phyloP scores from a whole-genome alignment of 768 basidiomycete genomes.

The Amyloporia xantha region DNA sequence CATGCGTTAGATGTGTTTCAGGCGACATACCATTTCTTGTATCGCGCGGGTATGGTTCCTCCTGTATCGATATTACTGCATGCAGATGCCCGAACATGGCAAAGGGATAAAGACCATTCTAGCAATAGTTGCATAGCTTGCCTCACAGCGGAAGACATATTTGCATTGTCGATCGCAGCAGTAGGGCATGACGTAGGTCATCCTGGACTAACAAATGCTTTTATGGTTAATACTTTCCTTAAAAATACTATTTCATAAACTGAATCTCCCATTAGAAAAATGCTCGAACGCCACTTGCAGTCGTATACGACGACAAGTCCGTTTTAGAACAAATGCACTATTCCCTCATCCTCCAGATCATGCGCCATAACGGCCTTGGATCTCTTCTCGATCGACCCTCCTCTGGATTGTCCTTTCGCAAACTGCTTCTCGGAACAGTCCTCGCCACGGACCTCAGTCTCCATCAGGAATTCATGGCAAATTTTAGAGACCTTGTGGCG shows the following conservation, averaged over 20 bases:
- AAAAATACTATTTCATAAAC: not conserved
- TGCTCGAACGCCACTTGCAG: constrained; percentile 81
- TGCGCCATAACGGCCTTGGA: constrained; percentile 74
- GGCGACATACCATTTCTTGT: constrained; percentile 82
- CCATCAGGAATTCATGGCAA: constrained; percentile 76
- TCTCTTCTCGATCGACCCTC: constrained; percentile 53
- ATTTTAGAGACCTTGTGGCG: constrained; percentile 46
- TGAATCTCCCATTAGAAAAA: constrained; percentile 61
- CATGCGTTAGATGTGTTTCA: constrained; percentile 97
- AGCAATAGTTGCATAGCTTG: constrained; percentile 20
- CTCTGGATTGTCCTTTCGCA: constrained; percentile 50
- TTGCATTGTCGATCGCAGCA: constrained; percentile 82
- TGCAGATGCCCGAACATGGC: constrained; percentile 30
- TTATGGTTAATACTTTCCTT: constrained; percentile 63
- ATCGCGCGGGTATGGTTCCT: constrained; percentile 74
- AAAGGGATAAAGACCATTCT: constrained; percentile 28
- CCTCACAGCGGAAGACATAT: constrained; percentile 64
- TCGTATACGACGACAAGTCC: constrained; percentile 84
- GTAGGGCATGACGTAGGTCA: constrained; percentile 98
- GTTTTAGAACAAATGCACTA: constrained; percentile 92
- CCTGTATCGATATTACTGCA: constrained; percentile 59
- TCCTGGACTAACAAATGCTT: constrained; percentile 88
- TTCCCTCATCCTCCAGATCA: constrained; percentile 68
- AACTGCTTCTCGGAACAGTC: constrained; percentile 73
- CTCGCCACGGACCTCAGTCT: constrained; percentile 95